Percentiles rank a stretch among this genome's conserved stretches.
Conservation (phyloP, 2,329 filamentous ascomycete species). For the Penicillium sp. region DNA sequence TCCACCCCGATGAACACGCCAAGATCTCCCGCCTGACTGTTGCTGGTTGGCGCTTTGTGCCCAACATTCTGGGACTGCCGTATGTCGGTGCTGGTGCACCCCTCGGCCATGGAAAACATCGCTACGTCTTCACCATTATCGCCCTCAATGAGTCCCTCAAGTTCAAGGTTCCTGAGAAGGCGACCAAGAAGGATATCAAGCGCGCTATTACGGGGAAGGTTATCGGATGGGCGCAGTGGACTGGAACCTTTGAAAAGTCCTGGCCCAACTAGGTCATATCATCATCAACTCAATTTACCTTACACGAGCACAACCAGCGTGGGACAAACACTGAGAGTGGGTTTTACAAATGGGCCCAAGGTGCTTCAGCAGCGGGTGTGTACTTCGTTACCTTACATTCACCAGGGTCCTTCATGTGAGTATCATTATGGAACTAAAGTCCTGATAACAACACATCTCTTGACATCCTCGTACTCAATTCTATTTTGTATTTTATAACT, state of each 20-base stretch:
- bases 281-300: too few species aligned
- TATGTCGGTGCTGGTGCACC: slow-evolving; percentile 31
- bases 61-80: slow-evolving; percentile 22
- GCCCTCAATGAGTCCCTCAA: slow-evolving; percentile 27
- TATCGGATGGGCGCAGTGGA: slow-evolving; percentile 34
- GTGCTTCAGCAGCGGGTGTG: background rate
- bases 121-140: slow-evolving; percentile 34
- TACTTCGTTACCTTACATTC: background rate
- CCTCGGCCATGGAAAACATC: slow-evolving; percentile 33
- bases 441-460: background rate
- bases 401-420: background rate
- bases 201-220: slow-evolving; percentile 30
- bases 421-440: background rate
- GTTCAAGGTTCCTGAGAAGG: slow-evolving; percentile 20
- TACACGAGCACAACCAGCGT: background rate
- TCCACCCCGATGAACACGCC: slow-evolving; percentile 11
- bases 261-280: slow-evolving; percentile 15
- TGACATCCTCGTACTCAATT: background rate
- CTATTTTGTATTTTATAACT: background rate
- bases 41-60: slow-evolving; percentile 30
- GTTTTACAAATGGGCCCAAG: background rate
- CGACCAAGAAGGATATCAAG: slow-evolving; percentile 29
- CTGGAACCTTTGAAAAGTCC: slow-evolving; percentile 29
- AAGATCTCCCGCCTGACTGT: slow-evolving; percentile 18
- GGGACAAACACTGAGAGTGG: background rate